These are phyloP conservation scores for Shiraia bambusicola DNA, from an alignment of 2,329 filamentous ascomycete species.

Conservation along the genomic window DNA sequence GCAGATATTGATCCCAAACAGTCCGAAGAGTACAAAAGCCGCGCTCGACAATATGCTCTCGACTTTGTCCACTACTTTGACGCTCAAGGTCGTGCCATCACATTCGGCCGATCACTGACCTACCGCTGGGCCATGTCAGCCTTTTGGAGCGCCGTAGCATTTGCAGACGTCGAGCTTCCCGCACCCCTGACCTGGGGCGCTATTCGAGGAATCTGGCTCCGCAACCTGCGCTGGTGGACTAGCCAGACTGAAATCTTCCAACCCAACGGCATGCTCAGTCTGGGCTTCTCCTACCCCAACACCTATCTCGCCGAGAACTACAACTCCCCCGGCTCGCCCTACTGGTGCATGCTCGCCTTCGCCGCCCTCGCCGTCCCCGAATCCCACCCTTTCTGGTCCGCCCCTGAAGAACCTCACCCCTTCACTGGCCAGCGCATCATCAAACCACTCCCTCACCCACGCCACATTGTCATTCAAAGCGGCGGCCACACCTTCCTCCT, in stretches of 20 bases:
- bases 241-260: slow-evolving; percentile 74
- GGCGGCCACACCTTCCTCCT: slow-evolving; percentile 77
- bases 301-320: slow-evolving; percentile 84
- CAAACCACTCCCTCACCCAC: slow-evolving; percentile 65
- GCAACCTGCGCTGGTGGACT: slow-evolving; percentile 79
- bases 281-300: slow-evolving; percentile 78
- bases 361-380: slow-evolving; percentile 70
- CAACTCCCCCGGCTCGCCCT: slow-evolving; percentile 71
- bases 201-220: slow-evolving; percentile 72
- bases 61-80: slow-evolving; percentile 79
- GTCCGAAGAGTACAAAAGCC: slow-evolving; percentile 67
- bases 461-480: slow-evolving; percentile 70
- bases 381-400: slow-evolving; percentile 73
- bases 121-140: slow-evolving; percentile 86
- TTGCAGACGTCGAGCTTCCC: slow-evolving; percentile 72
- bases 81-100: slow-evolving; percentile 68
- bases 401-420: slow-evolving; percentile 63
- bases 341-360: slow-evolving; percentile 79
- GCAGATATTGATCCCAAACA: slow-evolving; percentile 64
- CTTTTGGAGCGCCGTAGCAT: slow-evolving; percentile 77
- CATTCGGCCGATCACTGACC: slow-evolving; percentile 75
- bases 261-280: slow-evolving; percentile 70
- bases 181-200: slow-evolving; percentile 74
- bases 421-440: slow-evolving; percentile 58
- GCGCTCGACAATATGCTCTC: slow-evolving; percentile 66